These are phyloP conservation scores for Thalassiosira mediterranea DNA, from an alignment of 352 stramenopile species.

Conservation along the genomic window DNA sequence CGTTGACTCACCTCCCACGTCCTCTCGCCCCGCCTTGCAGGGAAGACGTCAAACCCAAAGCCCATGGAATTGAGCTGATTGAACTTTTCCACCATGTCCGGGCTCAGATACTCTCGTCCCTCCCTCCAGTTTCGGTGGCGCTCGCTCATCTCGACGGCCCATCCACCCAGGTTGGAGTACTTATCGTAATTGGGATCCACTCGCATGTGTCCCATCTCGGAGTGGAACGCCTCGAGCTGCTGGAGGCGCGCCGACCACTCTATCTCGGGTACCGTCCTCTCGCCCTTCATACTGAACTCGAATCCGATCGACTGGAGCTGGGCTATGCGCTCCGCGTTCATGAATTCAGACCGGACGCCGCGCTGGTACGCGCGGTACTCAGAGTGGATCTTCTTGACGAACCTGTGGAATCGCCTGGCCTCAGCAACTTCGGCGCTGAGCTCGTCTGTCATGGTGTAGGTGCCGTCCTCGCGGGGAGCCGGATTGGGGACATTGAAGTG, in stretches of 20 bases:
- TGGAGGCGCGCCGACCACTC: slow-evolving; percentile 21
- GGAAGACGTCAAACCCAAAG: slow-evolving; percentile 36
- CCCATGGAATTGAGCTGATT: slow-evolving; percentile 26
- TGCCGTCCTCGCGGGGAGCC: neutral
- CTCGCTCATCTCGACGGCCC: slow-evolving; percentile 32
- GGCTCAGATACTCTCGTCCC: neutral
- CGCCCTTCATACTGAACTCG: slow-evolving; percentile 16
- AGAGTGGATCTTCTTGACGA: slow-evolving; percentile 6
- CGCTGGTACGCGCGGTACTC: slow-evolving; percentile 4
- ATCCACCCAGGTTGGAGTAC: slow-evolving; percentile 41
- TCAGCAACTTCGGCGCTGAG: neutral
- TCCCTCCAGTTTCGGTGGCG: slow-evolving; percentile 29
- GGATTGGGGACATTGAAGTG: slow-evolving; percentile 31
- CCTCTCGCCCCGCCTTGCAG: slow-evolving; percentile 7
- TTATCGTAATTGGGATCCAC: slow-evolving; percentile 30
- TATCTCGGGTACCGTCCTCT: slow-evolving; percentile 21
- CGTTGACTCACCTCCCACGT: too few species aligned
- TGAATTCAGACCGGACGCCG: slow-evolving; percentile 1
- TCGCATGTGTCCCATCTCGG: slow-evolving; percentile 32
- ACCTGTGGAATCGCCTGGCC: slow-evolving; percentile 8
- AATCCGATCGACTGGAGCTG: slow-evolving; percentile 24
- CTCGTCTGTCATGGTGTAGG: neutral
- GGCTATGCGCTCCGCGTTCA: slow-evolving; percentile 15
- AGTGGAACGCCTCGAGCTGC: slow-evolving; percentile 23
- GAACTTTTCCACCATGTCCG: slow-evolving; percentile 34